These are phyloP conservation scores for Acer yangbiense DNA, from an alignment of 345 rosid species.

Conservation along the genomic window DNA sequence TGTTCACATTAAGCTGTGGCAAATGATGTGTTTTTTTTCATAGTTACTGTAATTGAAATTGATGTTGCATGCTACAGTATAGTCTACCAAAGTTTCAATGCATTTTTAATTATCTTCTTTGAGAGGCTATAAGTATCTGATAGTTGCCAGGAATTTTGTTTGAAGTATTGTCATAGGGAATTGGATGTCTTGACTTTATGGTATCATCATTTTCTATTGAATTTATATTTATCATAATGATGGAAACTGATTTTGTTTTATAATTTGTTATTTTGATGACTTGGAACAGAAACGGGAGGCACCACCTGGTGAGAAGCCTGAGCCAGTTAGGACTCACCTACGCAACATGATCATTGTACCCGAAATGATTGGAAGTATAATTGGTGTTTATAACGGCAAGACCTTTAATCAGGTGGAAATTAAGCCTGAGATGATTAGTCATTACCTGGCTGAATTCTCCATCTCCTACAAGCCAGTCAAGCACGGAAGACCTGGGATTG, in stretches of 20 bases:
- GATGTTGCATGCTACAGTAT: neutral
- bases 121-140: neutral
- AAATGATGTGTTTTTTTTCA: neutral
- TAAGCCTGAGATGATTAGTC: constrained; percentile 76
- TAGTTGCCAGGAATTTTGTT: neutral
- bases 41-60: neutral
- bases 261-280: constrained; percentile 12
- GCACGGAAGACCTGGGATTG: constrained; percentile 72
- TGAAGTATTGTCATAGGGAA: neutral
- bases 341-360: constrained; percentile 81
- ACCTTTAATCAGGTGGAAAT: constrained; percentile 69
- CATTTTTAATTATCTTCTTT: neutral
- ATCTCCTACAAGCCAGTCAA: constrained; percentile 62
- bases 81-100: neutral
- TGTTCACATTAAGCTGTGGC: neutral
- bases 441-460: constrained; percentile 61
- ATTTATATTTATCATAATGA: neutral
- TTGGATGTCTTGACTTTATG: neutral
- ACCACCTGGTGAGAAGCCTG: constrained; percentile 68
- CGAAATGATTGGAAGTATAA: constrained; percentile 66
- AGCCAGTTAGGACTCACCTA: constrained; percentile 64
- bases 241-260: neutral
- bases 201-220: neutral
- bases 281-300: constrained; percentile 58
- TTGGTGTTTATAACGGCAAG: constrained; percentile 72